Evolutionary conservation across 768 basidiomycete species (phyloP), one percentile per base, ranked within the genome.

Genomic region (Coprinopsis strossmayeri): DNA sequence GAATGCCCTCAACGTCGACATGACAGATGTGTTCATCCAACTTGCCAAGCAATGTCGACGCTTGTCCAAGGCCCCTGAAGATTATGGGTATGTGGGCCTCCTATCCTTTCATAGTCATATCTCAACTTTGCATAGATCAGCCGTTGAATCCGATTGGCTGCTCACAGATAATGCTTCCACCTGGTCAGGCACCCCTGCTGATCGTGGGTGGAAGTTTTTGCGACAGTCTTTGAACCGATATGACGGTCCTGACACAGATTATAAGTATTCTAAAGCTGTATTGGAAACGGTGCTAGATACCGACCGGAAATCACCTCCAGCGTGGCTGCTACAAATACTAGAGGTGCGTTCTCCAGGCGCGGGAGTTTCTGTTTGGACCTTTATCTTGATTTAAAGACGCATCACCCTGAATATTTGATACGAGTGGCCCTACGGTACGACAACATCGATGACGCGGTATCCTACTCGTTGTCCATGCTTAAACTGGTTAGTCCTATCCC

Each of bases 151-250:
- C 1, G 81, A 85, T 53, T 97, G 94, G 93, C 71, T 97, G 27
- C 70, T 89, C 30, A 83, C 83, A 17, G 88, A 91, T 59, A 80
- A 83, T 51, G 76, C 89, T 9, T 75, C 82, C 1, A 84, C 87
- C 0, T 95, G 95, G 85, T 77, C 86, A 17, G 94, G 94, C 3
- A 77, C 86, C 4, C 71, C 82, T 15, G 76, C 82, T 28, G 84
- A 89, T 54, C 78, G 87, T 53, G 91, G 84, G 3, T 93, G 93
- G 89, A 77, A 87, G 59, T 92, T 92, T 63, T 76, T 99, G 38
- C 86, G 91, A 54, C 74, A 82, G 55, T 77, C 84, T 17, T 71
- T 97, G 52, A 79, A 84, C 49, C 79, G 84, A 41, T 79, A 96
- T 57, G 95, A 99, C 60, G 71, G 71, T 10, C 57, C 69, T 17